Conservation (phyloP, 2,329 filamentous ascomycete genomes). For the Paecilomyces sp. region DNA sequence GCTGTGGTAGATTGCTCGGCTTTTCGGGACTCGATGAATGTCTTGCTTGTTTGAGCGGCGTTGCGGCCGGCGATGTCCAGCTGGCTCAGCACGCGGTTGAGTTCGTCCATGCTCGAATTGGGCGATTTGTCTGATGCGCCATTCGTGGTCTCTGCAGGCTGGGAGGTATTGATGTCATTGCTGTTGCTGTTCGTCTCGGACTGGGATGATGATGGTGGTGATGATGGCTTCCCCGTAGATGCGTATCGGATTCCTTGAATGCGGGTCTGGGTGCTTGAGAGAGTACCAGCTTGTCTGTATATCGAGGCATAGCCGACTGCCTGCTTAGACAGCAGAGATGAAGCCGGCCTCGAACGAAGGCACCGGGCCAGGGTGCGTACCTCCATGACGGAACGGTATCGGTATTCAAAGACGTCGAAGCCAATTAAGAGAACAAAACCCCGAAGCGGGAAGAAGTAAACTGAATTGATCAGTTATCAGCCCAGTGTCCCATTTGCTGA, state of each 20-base stretch:
- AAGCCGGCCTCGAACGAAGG: conserved; percentile 24
- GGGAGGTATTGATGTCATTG: background rate
- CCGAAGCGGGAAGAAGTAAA: background rate
- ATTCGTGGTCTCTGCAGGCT: background rate
- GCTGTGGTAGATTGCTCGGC: background rate
- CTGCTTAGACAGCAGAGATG: conserved; percentile 17
- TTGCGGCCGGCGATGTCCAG: conserved; percentile 18
- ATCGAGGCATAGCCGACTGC: conserved; percentile 6
- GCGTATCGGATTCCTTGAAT: background rate
- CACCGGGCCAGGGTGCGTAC: conserved; percentile 21
- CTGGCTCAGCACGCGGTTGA: conserved; percentile 26
- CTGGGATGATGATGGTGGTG: background rate
- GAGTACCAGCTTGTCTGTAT: background rate
- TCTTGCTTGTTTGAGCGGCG: conserved; percentile 4
- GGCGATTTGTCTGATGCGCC: conserved; percentile 3
- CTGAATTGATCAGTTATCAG: background rate
- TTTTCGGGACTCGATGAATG: background rate
- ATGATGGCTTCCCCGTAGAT: background rate
- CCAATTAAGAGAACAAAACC: conserved; percentile 1
- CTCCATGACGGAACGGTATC: conserved; percentile 18
- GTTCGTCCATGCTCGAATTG: conserved; percentile 11
- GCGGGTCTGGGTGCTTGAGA: background rate
- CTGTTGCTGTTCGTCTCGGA: background rate
- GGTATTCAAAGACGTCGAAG: background rate
- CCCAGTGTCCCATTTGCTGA: background rate